Evolutionary conservation across 495 filamentous ascomycete species (phyloP).

Genomic region (Parmelia sp.): DNA sequence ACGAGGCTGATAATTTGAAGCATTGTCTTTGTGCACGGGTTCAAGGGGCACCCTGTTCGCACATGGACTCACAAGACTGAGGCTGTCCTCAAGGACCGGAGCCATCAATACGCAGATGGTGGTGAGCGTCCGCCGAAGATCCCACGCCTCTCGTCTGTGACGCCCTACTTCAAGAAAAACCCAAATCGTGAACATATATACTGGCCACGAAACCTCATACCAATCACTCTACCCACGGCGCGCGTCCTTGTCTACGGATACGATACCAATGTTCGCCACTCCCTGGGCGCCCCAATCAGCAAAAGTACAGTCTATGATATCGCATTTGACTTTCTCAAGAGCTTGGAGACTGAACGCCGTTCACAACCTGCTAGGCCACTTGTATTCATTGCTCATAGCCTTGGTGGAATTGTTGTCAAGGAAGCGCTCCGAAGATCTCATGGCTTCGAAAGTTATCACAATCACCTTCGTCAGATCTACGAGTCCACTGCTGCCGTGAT

Average conservation of each 20-base stretch:
- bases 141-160: no score
- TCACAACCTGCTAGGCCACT: constrained; percentile 24
- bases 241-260: constrained; percentile 40
- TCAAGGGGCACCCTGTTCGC: no score
- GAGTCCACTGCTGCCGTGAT: constrained; percentile 35
- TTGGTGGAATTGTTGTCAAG: constrained; percentile 44
- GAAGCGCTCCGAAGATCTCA: constrained; percentile 30
- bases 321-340: no score
- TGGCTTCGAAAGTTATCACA: constrained; percentile 24
- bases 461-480: constrained; percentile 20
- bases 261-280: constrained; percentile 35
- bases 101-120: no score
- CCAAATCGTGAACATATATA: constrained; percentile 9
- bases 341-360: no score
- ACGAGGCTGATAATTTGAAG: no score
- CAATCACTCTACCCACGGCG: constrained; percentile 27
- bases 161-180: no score
- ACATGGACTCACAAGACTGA: no score
- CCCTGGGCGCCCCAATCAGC: constrained; percentile 19
- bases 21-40: no score
- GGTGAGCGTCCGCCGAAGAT: no score
- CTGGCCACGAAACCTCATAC: constrained; percentile 38
- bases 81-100: no score
- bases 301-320: no score
- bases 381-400: constrained; percentile 43